Percentiles rank a stretch among this genome's conserved stretches.
These are phyloP conservation scores for Heliocybe sulcata DNA, from an alignment of 1,284 basidiomycete genomes.

Conservation along the genomic window DNA sequence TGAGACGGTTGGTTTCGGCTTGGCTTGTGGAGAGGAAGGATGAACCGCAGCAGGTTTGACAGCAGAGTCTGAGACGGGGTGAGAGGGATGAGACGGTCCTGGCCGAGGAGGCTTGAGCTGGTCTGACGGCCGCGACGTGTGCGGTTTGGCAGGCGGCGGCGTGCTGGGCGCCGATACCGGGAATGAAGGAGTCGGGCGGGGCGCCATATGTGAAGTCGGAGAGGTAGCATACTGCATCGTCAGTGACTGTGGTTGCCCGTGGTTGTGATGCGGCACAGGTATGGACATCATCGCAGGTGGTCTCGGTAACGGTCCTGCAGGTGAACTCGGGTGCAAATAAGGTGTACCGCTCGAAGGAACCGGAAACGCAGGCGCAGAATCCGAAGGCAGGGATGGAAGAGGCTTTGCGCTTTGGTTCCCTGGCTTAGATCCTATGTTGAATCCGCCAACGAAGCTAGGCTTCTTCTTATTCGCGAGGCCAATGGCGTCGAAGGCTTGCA, in stretches of 20 bases:
- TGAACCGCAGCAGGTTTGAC: background rate
- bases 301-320: constrained; percentile 6
- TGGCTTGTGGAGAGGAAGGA: constrained; percentile 9
- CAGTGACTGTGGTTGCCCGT: constrained; percentile 30
- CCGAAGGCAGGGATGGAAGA: constrained; percentile 2
- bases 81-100: constrained; percentile 8
- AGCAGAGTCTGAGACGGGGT: background rate
- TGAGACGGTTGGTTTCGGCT: constrained; percentile 6
- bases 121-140: constrained; percentile 3
- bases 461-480: constrained; percentile 12
- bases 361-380: constrained; percentile 1
- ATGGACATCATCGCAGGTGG: constrained; percentile 23
- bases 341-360: background rate
- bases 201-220: constrained; percentile 4
- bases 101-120: constrained; percentile 16
- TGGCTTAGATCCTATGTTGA: constrained; percentile 8
- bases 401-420: constrained; percentile 6
- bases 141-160: background rate
- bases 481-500: constrained; percentile 30
- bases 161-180: background rate
- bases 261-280: constrained; percentile 26
- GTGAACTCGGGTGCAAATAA: background rate
- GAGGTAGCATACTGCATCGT: constrained; percentile 57
- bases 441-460: constrained; percentile 22
- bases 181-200: background rate